These are phyloP conservation scores for Penicillium paradoxum DNA, from an alignment of 495 filamentous ascomycete genomes.

Conservation along the genomic window DNA sequence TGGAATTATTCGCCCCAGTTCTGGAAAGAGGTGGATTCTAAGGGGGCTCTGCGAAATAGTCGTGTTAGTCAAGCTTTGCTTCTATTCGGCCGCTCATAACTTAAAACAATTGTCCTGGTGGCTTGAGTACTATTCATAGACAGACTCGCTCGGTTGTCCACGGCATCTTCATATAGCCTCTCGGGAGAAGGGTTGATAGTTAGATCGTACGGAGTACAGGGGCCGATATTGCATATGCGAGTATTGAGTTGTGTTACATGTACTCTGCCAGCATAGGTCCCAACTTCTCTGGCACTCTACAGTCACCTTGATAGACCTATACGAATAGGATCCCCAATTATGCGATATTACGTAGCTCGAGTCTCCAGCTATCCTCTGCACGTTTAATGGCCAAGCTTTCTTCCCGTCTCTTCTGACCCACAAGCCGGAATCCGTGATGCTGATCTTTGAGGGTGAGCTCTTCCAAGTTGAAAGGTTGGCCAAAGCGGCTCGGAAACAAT, in stretches of 20 bases:
- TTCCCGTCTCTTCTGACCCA: neutral
- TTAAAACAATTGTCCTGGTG: too few relatives aligned
- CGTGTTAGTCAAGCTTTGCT: neutral
- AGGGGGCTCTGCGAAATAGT: neutral
- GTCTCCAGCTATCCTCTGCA: neutral
- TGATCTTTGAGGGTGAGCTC: neutral
- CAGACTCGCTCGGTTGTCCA: neutral
- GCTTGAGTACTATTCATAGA: neutral
- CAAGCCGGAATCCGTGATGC: neutral
- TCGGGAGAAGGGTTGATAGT: neutral
- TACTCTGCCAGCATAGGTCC: too few relatives aligned
- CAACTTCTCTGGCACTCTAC: too few relatives aligned
- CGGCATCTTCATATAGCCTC: neutral
- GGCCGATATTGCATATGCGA: too few relatives aligned
- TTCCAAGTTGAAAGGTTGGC: neutral
- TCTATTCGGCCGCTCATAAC: neutral
- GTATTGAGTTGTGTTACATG: too few relatives aligned
- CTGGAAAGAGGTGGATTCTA: neutral
- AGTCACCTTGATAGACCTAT: neutral
- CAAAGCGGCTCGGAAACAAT: neutral
- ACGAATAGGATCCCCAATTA: slow-evolving; percentile 1
- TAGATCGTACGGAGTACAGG: too few relatives aligned
- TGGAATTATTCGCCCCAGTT: slow-evolving; percentile 1
- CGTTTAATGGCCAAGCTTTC: slow-evolving; percentile 5
- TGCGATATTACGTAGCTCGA: slow-evolving; percentile 8